Percentiles rank a stretch among this genome's conserved stretches.
These are phyloP conservation scores for Ganoderma lingzhi DNA, from an alignment of 1,284 basidiomycete species.

Conservation along the genomic window DNA sequence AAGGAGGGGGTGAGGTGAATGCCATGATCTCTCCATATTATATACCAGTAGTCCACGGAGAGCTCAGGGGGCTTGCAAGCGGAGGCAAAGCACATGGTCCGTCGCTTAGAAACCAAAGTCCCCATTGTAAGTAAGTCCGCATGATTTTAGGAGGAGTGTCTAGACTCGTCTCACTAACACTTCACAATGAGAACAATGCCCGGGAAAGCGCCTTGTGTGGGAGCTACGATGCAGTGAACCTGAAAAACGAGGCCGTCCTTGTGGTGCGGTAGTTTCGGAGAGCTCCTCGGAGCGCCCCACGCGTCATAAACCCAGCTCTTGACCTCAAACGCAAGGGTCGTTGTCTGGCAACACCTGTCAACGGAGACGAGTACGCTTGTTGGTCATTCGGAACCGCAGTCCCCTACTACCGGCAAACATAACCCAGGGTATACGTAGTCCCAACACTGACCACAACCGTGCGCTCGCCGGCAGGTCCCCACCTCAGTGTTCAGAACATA, in stretches of 20 bases:
- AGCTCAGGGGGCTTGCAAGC: no score
- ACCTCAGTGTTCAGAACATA: neutral
- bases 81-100: conserved; percentile 1
- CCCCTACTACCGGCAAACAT: neutral
- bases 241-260: neutral
- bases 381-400: neutral
- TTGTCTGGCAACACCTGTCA: neutral
- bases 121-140: neutral
- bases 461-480: neutral
- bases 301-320: neutral
- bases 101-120: neutral
- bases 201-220: neutral
- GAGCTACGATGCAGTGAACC: neutral
- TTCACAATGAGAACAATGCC: conserved; percentile 2
- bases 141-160: neutral
- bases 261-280: neutral
- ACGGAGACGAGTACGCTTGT: neutral
- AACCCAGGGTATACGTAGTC: neutral
- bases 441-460: neutral
- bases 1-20: conserved; percentile 6
- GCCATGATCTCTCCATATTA: neutral
- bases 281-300: neutral
- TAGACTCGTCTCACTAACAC: neutral
- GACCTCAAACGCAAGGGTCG: neutral
- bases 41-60: conserved; percentile 6